Evolutionary conservation across 1,284 basidiomycete genomes (phyloP).

Genomic region (Acaromyces ingoldii): DNA sequence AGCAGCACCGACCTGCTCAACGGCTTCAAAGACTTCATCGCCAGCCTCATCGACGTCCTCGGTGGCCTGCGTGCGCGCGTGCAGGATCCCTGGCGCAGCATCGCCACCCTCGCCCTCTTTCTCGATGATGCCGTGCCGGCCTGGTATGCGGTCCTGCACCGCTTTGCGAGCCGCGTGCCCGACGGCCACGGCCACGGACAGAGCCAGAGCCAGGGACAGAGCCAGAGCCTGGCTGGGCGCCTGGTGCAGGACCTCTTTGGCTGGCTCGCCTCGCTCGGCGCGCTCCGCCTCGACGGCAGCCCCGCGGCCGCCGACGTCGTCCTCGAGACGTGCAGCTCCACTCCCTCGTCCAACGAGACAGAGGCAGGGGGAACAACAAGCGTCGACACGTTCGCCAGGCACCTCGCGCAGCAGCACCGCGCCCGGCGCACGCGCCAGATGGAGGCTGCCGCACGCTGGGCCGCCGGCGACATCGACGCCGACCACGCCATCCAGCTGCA

Average conservation of each 20-base stretch:
- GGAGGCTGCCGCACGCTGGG: slow-evolving; percentile 22
- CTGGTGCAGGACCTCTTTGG: slow-evolving; percentile 40
- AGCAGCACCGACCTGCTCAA: slow-evolving; percentile 14
- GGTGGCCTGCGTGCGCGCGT: slow-evolving; percentile 39
- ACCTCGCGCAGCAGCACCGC: no score
- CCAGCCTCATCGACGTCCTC: slow-evolving; percentile 36
- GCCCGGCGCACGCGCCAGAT: slow-evolving; percentile 1
- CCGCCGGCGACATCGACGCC: slow-evolving; percentile 43
- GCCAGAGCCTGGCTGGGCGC: no score
- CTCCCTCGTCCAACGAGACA: background rate
- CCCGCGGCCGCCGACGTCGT: no score
- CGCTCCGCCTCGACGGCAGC: slow-evolving; percentile 33
- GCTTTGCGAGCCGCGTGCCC: slow-evolving; percentile 23
- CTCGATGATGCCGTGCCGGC: slow-evolving; percentile 32
- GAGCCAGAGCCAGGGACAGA: no score
- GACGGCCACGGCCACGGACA: no score
- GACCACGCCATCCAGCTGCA: slow-evolving; percentile 39
- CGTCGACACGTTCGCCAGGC: no score
- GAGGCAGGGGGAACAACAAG: no score
- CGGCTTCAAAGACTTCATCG: slow-evolving; percentile 27
- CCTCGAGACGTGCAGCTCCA: no score
- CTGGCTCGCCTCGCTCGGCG: slow-evolving; percentile 43
- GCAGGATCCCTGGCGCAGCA: slow-evolving; percentile 36
- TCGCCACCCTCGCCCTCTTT: slow-evolving; percentile 39
- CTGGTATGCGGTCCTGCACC: slow-evolving; percentile 36